Evolutionary conservation across 1,284 basidiomycete genomes (phyloP).

Genomic region (Takashimella tepidaria): DNA sequence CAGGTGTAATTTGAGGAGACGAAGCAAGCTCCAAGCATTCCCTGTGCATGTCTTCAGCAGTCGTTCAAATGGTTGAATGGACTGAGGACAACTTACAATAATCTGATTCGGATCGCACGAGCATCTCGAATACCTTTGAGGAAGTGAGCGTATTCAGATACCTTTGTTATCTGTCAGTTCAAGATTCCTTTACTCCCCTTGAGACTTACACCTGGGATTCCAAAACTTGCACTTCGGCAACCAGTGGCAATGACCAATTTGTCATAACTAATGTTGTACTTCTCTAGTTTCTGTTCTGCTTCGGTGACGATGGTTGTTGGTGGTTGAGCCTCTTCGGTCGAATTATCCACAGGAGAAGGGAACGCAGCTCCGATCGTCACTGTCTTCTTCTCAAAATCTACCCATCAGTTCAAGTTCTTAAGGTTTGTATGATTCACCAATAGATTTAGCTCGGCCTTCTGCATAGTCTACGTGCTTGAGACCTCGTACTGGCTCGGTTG

Average conservation of each 20-base stretch:
- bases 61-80: too few species aligned
- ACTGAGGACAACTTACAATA: slow-evolving; percentile 66
- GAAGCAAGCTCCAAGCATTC: slow-evolving; percentile 73
- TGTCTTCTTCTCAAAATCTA: slow-evolving; percentile 61
- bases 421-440: slow-evolving; percentile 33
- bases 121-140: slow-evolving; percentile 78
- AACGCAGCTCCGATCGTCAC: slow-evolving; percentile 48
- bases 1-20: slow-evolving; percentile 62
- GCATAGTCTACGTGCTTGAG: slow-evolving; percentile 32
- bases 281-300: slow-evolving; percentile 49
- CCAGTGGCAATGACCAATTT: slow-evolving; percentile 80
- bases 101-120: slow-evolving; percentile 66
- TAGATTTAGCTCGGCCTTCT: slow-evolving; percentile 49
- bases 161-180: slow-evolving; percentile 38
- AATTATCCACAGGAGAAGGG: slow-evolving; percentile 14
- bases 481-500: slow-evolving; percentile 67
- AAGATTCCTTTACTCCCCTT: slow-evolving; percentile 25
- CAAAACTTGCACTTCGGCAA: slow-evolving; percentile 70
- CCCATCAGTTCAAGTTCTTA: slow-evolving; percentile 15
- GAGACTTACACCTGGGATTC: slow-evolving; percentile 50
- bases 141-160: slow-evolving; percentile 73
- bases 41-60: too few species aligned
- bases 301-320: slow-evolving; percentile 11
- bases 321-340: slow-evolving; percentile 8
- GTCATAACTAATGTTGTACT: slow-evolving; percentile 64